Conservation (phyloP, 768 basidiomycete species). For the Mycena belliarum region DNA sequence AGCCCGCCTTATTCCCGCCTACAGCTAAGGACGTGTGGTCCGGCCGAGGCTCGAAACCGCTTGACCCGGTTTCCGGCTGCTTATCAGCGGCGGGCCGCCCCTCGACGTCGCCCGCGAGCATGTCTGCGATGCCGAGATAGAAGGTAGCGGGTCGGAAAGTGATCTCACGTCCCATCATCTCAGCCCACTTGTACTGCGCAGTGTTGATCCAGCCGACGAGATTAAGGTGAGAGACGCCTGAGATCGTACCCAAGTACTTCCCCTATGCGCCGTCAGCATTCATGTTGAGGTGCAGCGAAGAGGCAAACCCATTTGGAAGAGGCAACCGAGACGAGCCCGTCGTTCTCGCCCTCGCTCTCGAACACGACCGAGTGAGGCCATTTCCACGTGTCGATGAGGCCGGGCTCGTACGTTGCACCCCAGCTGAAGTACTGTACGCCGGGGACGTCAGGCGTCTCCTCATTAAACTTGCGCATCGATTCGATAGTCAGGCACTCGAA, state of each 20-base stretch:
- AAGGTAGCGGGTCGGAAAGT: conserved; percentile 91
- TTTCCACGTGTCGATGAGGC: conserved; percentile 78
- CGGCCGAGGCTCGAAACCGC: not conserved
- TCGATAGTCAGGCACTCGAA: conserved; percentile 86
- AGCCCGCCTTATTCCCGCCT: conserved; percentile 6
- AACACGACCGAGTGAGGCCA: conserved; percentile 81
- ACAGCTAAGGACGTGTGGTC: not conserved
- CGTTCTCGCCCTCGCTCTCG: conserved; percentile 89
- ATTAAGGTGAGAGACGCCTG: conserved; percentile 89
- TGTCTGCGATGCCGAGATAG: conserved; percentile 81
- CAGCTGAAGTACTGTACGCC: conserved; percentile 91
- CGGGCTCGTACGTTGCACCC: conserved; percentile 90
- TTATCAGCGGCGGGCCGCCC: conserved; percentile 36
- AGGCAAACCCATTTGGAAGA: conserved; percentile 78
- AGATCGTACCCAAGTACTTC: conserved; percentile 90
- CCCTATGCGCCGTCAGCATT: conserved; percentile 49
- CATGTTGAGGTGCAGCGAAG: not conserved
- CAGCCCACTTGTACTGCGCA: conserved; percentile 85
- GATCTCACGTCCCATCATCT: conserved; percentile 86
- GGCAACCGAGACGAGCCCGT: conserved; percentile 87
- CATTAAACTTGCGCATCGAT: conserved; percentile 89
- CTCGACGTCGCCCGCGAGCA: conserved; percentile 78
- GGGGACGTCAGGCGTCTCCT: conserved; percentile 75
- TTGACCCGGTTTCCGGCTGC: not conserved
- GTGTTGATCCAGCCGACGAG: conserved; percentile 94